Evolutionary conservation across 805 yeast species (phyloP).

Genomic region (Candida nanaspora): DNA sequence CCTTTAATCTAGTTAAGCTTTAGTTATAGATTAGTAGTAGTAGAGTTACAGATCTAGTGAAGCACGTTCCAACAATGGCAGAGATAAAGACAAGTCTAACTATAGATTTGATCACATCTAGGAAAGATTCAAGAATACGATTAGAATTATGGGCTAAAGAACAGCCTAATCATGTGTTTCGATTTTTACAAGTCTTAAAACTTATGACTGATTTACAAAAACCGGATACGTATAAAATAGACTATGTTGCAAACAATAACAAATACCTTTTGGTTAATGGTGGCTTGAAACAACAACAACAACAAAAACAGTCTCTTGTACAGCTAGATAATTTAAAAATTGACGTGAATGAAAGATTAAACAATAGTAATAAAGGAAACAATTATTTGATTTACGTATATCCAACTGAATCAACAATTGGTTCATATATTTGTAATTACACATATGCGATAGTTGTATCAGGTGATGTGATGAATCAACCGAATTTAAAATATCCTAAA

Average conservation of each 20-base stretch:
- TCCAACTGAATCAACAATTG: neutral
- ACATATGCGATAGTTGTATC: neutral
- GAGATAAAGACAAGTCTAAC: neutral
- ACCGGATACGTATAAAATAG: neutral
- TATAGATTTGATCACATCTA: neutral
- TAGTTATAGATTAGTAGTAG: too few species aligned
- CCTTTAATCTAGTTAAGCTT: too few species aligned
- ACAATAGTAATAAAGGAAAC: neutral
- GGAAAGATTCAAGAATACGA: neutral
- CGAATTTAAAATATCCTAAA: neutral
- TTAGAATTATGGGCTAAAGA: conserved; percentile 1
- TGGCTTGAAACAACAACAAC: neutral
- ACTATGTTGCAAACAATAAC: neutral
- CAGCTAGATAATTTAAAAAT: too few species aligned
- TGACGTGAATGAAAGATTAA: neutral
- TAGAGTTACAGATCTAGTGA: too few species aligned
- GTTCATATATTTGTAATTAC: neutral
- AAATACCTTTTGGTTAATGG: neutral
- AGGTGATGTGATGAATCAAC: neutral
- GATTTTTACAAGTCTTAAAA: neutral
- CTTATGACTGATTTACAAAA: too few species aligned
- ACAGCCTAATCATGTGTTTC: neutral
- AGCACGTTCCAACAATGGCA: too few species aligned
- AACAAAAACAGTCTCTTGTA: neutral
- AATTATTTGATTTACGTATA: neutral